Evolutionary conservation across 139 green algal genomes (phyloP), one percentile per base, ranked within the genome.

Genomic region (Marvania coccoides): DNA sequence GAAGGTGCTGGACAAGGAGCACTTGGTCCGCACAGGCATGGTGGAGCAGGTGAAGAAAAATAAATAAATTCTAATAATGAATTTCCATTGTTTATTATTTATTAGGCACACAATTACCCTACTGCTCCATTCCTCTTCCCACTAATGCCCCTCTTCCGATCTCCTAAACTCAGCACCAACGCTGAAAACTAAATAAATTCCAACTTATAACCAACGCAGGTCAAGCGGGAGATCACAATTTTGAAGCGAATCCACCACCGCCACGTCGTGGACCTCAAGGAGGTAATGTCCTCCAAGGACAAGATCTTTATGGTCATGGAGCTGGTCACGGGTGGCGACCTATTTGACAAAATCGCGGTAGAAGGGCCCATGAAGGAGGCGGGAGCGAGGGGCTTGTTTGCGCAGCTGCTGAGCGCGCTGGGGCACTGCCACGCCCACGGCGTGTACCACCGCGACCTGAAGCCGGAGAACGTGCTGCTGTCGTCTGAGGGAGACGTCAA

Each of bases 261-360:
- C 2, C 64, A 86, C 65, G 69, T 91, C 2, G 85, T 91, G 30
- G 75, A 86, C 33, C 65, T 91, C 37, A 72, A 84, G 28, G 79
- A 91, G 67, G 82, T 91, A 23, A 72, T 91, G 70, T 79, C 76
- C 23, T 79, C 69, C 19, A 58, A 64, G 34, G 76, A 78, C 42
- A 86, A 84, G 65, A 82, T 91, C 39, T 91, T 86, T 55, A 74
- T 91, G 56, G 85, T 92, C 38, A 73, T 92, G 75, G 85, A 92
- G 73, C 74, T 87, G n/a, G 78, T 89, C 3, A 83, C 75, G 7
- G 77, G 84, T 0, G 85, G 85, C 0, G 85, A 91, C 48, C 75
- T 92, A 8, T 92, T 89, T 69, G 85, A 91, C 54, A 76, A 78
- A 12, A 78, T 91, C 4, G 66, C 72, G 23, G 65, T 64, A 2